Percentiles rank a stretch among this genome's conserved stretches.
Conservation (phyloP, 2,329 filamentous ascomycete species). For the Xylariaceae sp. region DNA sequence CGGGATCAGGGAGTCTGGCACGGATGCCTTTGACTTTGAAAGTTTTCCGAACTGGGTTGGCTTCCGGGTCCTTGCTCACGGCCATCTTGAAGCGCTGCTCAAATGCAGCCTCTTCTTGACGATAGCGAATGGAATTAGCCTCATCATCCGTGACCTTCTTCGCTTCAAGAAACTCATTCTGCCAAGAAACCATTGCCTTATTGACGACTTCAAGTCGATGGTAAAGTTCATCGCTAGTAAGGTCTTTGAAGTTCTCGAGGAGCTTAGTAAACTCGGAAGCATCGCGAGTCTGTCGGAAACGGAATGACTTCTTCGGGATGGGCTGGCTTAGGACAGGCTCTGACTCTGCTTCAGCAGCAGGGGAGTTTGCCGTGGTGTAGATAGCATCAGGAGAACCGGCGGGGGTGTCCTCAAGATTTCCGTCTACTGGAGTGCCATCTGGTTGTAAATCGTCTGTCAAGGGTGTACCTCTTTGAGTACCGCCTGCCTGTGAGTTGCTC, state of each 20-base stretch:
- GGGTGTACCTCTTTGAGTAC: constrained; percentile 19
- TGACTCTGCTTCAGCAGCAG: constrained; percentile 18
- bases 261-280: constrained; percentile 45
- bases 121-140: constrained; percentile 52
- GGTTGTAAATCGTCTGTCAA: constrained; percentile 23
- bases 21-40: constrained; percentile 53
- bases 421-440: constrained; percentile 23
- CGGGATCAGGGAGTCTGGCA: constrained; percentile 38
- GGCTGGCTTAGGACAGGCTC: constrained; percentile 17
- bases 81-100: constrained; percentile 42
- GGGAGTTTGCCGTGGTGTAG: constrained; percentile 36
- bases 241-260: constrained; percentile 48
- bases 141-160: constrained; percentile 52
- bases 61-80: constrained; percentile 37
- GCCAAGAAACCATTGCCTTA: constrained; percentile 46
- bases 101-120: constrained; percentile 38
- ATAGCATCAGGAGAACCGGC: constrained; percentile 20
- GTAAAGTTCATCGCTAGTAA: constrained; percentile 45
- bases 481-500: constrained; percentile 11
- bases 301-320: constrained; percentile 33
- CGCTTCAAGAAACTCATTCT: constrained; percentile 50
- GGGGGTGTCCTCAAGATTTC: constrained; percentile 31
- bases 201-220: constrained; percentile 42
- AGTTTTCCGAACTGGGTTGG: constrained; percentile 45
- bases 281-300: constrained; percentile 49